Conservation (phyloP, 495 filamentous ascomycete species). For the Xylaria venustula region DNA sequence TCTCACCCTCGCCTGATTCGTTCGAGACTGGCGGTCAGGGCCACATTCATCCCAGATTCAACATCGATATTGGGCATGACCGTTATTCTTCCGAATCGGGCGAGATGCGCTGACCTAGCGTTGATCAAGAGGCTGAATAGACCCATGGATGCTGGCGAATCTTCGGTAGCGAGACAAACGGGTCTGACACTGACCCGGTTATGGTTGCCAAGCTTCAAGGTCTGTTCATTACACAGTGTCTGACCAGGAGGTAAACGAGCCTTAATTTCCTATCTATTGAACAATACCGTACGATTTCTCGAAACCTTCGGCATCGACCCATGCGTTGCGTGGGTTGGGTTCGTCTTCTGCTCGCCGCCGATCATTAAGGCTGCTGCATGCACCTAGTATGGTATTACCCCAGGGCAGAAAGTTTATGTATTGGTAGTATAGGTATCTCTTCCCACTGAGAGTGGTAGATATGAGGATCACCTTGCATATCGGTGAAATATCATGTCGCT, state of each 20-base stretch:
- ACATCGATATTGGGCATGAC: constrained; percentile 12
- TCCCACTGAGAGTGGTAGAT: background rate
- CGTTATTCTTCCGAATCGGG: constrained; percentile 11
- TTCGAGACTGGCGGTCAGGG: constrained; percentile 14
- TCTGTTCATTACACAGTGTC: background rate
- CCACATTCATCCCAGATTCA: background rate
- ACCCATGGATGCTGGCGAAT: background rate
- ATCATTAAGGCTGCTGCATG: constrained; percentile 5
- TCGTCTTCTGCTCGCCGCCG: constrained; percentile 7
- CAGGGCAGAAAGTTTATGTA: background rate
- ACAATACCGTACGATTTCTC: background rate
- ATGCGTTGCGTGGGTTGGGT: constrained; percentile 13
- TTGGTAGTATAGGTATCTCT: too few relatives aligned
- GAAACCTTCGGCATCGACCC: background rate
- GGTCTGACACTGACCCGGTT: background rate
- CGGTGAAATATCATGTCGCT: background rate
- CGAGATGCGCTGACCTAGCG: constrained; percentile 3
- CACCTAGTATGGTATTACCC: background rate
- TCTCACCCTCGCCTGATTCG: constrained; percentile 3
- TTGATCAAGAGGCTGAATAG: constrained; percentile 14
- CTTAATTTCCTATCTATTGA: background rate
- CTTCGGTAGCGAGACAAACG: constrained; percentile 4
- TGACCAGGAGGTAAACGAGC: background rate
- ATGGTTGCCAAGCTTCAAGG: constrained; percentile 8
- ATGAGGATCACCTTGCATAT: background rate